These are phyloP conservation scores for Trichoderma citrinoviride DNA, from an alignment of 2,329 filamentous ascomycete species.

Conservation along the genomic window DNA sequence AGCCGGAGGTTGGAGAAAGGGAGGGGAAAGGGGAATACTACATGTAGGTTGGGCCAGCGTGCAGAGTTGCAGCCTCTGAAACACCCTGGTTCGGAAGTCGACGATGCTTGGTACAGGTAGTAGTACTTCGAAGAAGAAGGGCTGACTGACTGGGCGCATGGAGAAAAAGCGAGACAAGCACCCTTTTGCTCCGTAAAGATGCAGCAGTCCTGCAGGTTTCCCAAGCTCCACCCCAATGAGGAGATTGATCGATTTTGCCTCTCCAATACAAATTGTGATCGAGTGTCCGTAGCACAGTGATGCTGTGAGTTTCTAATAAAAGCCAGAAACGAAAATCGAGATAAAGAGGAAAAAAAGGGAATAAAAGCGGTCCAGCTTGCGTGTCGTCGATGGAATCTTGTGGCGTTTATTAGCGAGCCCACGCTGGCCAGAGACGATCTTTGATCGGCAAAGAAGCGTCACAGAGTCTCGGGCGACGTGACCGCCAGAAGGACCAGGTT, in stretches of 20 bases:
- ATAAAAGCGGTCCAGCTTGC: slow-evolving; percentile 5
- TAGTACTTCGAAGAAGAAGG: not conserved
- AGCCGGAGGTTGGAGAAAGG: not conserved
- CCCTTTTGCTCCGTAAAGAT: not conserved
- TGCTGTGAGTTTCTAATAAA: too few relatives aligned
- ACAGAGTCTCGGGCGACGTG: slow-evolving; percentile 12
- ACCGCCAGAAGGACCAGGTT: not conserved
- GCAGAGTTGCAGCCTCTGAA: slow-evolving; percentile 6
- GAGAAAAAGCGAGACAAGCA: too few relatives aligned
- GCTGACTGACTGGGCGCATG: not conserved
- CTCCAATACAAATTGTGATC: not conserved
- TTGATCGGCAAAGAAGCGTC: slow-evolving; percentile 11
- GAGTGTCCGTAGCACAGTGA: not conserved
- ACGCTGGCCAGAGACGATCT: slow-evolving; percentile 14
- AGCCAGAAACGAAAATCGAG: not conserved
- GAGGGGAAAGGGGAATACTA: not conserved
- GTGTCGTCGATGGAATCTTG: not conserved
- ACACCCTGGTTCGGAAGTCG: slow-evolving; percentile 13
- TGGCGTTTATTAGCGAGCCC: slow-evolving; percentile 11
- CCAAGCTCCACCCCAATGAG: not conserved
- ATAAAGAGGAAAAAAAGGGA: not conserved
- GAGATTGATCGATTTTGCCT: not conserved
- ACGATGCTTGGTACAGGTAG: slow-evolving; percentile 9
- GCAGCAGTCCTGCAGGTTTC: slow-evolving; percentile 9
- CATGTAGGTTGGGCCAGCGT: not conserved